Base-by-base conservation (phyloP, 2,329 filamentous ascomycete species). In the Zymoseptoria passerinii region DNA sequence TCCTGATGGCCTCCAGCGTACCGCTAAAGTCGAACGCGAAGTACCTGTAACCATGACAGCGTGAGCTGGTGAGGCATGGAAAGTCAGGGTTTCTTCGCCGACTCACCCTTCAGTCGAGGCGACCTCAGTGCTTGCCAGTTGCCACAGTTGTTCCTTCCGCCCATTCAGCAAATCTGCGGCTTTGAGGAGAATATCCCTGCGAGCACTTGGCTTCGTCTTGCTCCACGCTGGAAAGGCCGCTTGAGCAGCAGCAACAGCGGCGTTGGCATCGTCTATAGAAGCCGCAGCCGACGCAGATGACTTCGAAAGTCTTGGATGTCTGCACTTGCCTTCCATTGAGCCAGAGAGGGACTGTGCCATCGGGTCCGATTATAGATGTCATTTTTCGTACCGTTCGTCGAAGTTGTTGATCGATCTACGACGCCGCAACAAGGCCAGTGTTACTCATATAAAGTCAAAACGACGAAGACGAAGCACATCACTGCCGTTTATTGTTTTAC, bases 161-260 rank as follows among this genome's bases (percentile, higher is more conserved):
- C 71, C 73, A 48, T 81, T 75, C 61, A 91, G 75, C 44, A 90
- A 72, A 5, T 84, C 82, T 13, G 85, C 84, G 0, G 87, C 85
- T 69, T 82, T 83, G 57, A 87, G 75, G 61, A 94, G 80, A 60
- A 92, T 82, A 63, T 88, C 82, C 29, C 88, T 83, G 29, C 88
- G 85, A 23, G 78, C 69, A n/a, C 76, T 67, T 1, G 84, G 81
- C 50, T 81, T 83, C 1, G 81, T 82, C 64, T 80, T 81, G 52
- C 80, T 79, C 89, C 89, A 94, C 56, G 78, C 74, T 44, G 80
- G 80, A 70, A 89, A 86, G 0, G 89, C 88, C n/a, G 78, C 76
- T 20, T 83, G 76, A 0, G 88, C 87, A n/a, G 84, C 81, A 9
- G 74, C 73, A n/a, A 80, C 73, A 18, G 84, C 84, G 61, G 82